phyloP scores from a whole-genome alignment of 148 eudicot species.

The Euryodendron excelsum region DNA sequence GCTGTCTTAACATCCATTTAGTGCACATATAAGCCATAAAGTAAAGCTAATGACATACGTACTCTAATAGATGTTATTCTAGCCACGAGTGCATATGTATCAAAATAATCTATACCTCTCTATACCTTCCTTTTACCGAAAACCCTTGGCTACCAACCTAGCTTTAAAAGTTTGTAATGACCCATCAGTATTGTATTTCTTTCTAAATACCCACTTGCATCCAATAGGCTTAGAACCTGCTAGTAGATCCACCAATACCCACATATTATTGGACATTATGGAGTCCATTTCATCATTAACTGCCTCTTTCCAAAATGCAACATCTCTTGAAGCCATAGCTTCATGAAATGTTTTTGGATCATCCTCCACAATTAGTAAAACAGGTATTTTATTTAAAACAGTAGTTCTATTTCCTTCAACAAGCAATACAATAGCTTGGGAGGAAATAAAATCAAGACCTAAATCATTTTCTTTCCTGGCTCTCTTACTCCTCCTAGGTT shows the following conservation, averaged over 20 bases:
- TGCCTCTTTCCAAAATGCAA: constrained; percentile 1
- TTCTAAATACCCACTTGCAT: constrained; percentile 1
- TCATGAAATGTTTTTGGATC: background rate
- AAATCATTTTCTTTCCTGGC: background rate
- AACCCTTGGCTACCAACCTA: background rate
- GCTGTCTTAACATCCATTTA: background rate
- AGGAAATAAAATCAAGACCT: background rate
- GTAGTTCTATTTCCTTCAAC: background rate
- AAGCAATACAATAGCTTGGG: background rate
- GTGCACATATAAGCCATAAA: background rate
- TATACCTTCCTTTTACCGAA: no score
- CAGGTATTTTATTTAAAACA: background rate
- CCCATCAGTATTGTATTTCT: background rate
- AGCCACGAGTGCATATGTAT: constrained; percentile 1
- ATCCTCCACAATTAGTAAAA: background rate
- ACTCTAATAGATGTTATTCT: constrained; percentile 1
- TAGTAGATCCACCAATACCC: background rate
- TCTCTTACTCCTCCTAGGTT: background rate
- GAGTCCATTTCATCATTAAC: constrained; percentile 2
- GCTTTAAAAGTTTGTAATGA: background rate
- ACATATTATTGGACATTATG: background rate
- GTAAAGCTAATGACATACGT: background rate
- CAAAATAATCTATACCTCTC: background rate
- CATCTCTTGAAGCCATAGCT: background rate
- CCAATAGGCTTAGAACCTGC: background rate